Evolutionary conservation across 2,329 filamentous ascomycete species (phyloP).

Genomic region (Talaromyces sp.): DNA sequence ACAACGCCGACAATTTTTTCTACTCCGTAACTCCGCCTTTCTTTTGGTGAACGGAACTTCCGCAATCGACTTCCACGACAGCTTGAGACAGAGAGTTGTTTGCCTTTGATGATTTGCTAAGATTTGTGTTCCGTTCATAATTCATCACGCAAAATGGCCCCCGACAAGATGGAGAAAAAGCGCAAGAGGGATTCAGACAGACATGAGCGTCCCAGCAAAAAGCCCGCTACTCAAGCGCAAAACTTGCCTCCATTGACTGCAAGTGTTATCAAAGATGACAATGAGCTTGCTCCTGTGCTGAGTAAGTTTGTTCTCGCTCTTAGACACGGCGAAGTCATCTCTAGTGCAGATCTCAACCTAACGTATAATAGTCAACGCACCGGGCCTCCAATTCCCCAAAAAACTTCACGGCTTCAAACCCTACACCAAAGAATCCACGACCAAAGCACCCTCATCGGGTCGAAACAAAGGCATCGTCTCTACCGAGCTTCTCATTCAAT

Average conservation of each 20-base stretch:
- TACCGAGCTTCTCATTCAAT: conserved; percentile 57
- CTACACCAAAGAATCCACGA: conserved; percentile 44
- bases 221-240: conserved; percentile 40
- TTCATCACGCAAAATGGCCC: conserved; percentile 2
- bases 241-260: conserved; percentile 42
- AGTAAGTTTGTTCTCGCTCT: conserved; percentile 37
- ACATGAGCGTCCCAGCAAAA: conserved; percentile 48
- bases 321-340: neutral
- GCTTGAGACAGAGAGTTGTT: neutral
- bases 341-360: neutral
- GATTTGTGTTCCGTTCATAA: no score
- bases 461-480: conserved; percentile 36
- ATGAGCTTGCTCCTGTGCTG: conserved; percentile 48
- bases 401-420: conserved; percentile 33
- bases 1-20: conserved; percentile 9
- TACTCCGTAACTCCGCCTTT: neutral
- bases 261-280: conserved; percentile 46
- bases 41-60: neutral
- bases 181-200: conserved; percentile 48
- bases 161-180: conserved; percentile 44
- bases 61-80: neutral
- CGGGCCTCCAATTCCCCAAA: conserved; percentile 31
- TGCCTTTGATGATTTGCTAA: neutral
- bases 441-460: conserved; percentile 24
- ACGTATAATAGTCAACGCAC: conserved; percentile 30